These are phyloP conservation scores for Salvia miltiorrhiza DNA, from an alignment of 257 asterid species.

Conservation along the genomic window DNA sequence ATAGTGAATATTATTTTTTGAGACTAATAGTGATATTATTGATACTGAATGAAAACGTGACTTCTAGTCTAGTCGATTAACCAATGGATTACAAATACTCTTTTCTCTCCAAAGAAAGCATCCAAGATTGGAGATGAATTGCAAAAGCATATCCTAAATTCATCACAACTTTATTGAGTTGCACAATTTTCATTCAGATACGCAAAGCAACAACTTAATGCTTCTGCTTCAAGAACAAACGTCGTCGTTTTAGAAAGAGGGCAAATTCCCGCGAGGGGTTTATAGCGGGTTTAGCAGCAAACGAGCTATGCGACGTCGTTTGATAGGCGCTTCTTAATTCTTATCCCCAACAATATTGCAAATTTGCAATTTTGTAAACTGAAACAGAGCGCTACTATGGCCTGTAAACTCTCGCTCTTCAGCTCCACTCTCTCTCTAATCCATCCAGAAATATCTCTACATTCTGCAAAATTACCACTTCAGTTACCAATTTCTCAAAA, in stretches of 20 bases:
- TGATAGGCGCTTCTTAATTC: neutral
- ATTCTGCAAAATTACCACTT: conserved; percentile 29
- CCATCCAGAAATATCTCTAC: conserved; percentile 32
- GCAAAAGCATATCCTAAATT: too few species aligned
- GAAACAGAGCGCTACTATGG: conserved; percentile 18
- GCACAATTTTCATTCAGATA: too few species aligned
- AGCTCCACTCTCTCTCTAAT: conserved; percentile 36
- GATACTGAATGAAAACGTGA: too few species aligned
- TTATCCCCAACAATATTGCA: conserved; percentile 2
- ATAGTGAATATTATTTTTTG: too few species aligned
- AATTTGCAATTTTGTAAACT: too few species aligned
- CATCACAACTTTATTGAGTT: too few species aligned
- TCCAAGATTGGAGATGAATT: too few species aligned
- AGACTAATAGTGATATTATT: too few species aligned
- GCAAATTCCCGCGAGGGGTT: conserved; percentile 4
- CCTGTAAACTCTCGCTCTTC: conserved; percentile 34
- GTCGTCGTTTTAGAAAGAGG: neutral
- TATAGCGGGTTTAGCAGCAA: conserved; percentile 8
- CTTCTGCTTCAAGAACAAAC: neutral
- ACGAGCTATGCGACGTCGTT: conserved; percentile 13
- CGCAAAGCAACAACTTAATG: too few species aligned
- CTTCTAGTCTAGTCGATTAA: too few species aligned
- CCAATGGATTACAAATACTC: too few species aligned
- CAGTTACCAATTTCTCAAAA: conserved; percentile 10
- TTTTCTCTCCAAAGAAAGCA: too few species aligned